phyloP scores from a whole-genome alignment of 176 grass and related monocot genomes.

The Melocanna baccifera region DNA sequence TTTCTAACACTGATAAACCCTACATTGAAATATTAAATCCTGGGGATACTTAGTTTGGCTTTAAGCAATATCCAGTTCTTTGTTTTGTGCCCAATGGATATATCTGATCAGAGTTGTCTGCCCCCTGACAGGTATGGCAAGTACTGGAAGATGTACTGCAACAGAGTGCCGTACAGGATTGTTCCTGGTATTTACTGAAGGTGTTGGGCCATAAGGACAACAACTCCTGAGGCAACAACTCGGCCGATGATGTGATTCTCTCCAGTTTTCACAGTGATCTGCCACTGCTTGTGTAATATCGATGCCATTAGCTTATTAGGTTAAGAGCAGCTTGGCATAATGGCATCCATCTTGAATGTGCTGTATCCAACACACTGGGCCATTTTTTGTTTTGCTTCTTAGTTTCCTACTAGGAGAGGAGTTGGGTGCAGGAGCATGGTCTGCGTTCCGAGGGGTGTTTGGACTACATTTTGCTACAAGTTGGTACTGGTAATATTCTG shows the following conservation, averaged over 20 bases:
- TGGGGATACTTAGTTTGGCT: neutral
- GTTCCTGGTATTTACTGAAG: conserved; percentile 89
- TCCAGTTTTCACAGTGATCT: neutral
- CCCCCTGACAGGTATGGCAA: conserved; percentile 71
- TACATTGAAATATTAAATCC: neutral
- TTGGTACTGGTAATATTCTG: neutral
- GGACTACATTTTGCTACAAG: neutral
- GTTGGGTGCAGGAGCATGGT: neutral
- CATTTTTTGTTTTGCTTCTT: neutral
- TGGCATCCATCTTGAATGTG: neutral
- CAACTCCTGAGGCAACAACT: neutral
- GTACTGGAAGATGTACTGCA: conserved; percentile 93
- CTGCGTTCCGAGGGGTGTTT: neutral
- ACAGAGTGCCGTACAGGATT: conserved; percentile 76
- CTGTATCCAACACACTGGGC: neutral
- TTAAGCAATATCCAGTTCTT: conserved; percentile 14
- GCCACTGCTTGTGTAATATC: neutral
- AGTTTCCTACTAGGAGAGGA: neutral
- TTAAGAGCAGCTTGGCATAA: neutral
- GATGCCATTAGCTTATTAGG: conserved; percentile 4
- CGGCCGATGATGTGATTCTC: neutral
- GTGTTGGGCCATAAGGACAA: neutral
- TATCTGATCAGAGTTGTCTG: neutral
- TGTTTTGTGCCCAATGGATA: neutral
- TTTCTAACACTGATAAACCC: neutral